Base-by-base conservation (phyloP, 164 flowering plant species). In the Buxus sempervirens region DNA sequence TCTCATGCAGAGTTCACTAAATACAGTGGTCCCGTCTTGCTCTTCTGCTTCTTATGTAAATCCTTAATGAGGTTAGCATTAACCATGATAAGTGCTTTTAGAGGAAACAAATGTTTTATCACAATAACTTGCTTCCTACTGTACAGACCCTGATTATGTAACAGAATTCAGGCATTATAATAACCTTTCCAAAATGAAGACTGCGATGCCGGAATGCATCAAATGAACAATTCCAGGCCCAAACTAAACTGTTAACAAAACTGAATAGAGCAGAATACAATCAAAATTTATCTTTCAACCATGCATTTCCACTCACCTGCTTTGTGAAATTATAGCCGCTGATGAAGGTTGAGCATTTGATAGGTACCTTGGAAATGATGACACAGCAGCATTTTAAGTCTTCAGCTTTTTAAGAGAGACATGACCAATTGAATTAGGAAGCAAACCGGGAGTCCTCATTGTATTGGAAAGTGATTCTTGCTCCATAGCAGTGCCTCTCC, bases 381-480 rank as follows among this genome's bases (percentile, higher is more conserved):
- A 55, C 6, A 27, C 22, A 38, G 72, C 16, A 42, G 48, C 24
- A 45, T 62, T 70, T 16, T 62, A 48, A 45, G 21, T 66, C 65
- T 73, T 78, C 64, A 66, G 22, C 57, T 64, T 77, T 57, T 78
- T 76, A 26, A 23, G 63, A 9, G 58, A 22, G 38, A 75, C 19
- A 27, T 60, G 19, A 38, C 62, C 58, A 14, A 45, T 25, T 58
- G 71, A 32, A 57, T 32, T 53, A 66, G 71, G 65, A 65, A 21
- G 48, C 28, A 38, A 32, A 57, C 48, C 49, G 62, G 71, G 65
- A 58, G 60, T 5, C 12, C 45, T 62, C 64, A 45, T 54, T 24
- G 57, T 23, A 57, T 42, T 45, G 7, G 65, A 57, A 23, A 62
- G 36, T 51, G 71, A 26, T 59, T 66, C 68, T 51, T 63, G 65